Evolutionary conservation across 306 rosid genomes (phyloP).

Genomic region (Luffa acutangula): DNA sequence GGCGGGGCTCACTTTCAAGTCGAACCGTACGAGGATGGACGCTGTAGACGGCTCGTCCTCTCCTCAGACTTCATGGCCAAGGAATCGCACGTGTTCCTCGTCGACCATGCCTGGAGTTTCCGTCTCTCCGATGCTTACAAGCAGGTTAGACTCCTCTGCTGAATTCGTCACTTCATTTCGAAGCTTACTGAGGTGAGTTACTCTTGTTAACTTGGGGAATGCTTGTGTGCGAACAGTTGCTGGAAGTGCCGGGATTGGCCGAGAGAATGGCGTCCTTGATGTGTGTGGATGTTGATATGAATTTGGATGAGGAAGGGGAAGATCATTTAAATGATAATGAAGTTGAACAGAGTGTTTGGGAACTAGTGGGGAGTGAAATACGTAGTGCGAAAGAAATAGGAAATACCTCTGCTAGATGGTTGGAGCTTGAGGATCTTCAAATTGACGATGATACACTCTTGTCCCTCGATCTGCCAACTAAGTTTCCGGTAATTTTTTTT

Average conservation of each 20-base stretch:
- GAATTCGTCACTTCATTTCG: neutral
- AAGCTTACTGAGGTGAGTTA: neutral
- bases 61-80: constrained; percentile 43
- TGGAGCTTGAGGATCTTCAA: constrained; percentile 83
- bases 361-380: constrained; percentile 44
- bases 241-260: constrained; percentile 71
- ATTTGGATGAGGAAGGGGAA: constrained; percentile 30
- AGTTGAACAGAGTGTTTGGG: constrained; percentile 24
- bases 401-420: constrained; percentile 44
- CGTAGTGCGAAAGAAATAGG: constrained; percentile 34
- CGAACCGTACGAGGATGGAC: constrained; percentile 51
- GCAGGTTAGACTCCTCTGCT: constrained; percentile 35
- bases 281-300: constrained; percentile 56
- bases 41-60: constrained; percentile 48
- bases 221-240: constrained; percentile 34
- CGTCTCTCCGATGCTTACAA: constrained; percentile 79
- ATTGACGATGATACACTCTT: constrained; percentile 54
- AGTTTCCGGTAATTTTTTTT: constrained; percentile 51
- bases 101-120: constrained; percentile 98
- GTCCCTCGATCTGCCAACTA: constrained; percentile 42
- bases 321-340: constrained; percentile 6
- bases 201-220: neutral
- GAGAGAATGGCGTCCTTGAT: constrained; percentile 86
- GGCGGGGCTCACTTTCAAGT: constrained; percentile 69
- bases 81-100: constrained; percentile 60